Base-by-base conservation (phyloP, 2,329 filamentous ascomycete species). In the Metarhizium brunneum region DNA sequence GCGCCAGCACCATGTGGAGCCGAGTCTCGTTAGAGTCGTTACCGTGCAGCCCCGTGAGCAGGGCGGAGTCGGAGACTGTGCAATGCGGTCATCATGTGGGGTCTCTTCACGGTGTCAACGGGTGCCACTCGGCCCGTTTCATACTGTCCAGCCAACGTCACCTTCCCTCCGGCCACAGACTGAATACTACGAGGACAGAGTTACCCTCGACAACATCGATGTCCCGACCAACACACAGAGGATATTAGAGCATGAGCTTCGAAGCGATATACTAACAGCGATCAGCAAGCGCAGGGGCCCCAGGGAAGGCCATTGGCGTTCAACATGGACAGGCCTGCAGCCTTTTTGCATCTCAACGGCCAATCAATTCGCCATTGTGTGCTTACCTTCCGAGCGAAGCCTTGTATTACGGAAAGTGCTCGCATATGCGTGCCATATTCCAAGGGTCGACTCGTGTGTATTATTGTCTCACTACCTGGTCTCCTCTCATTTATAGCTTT, bases 131-230 rank as follows among this genome's bases (percentile, higher is more conserved):
- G n/a, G 35, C 14, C 18, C 45, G 45, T 38, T 35, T 51, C 18
- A 14, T 25, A 52, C 57, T 56, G 54, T 54, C 49, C 4, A 16
- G 36, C 13, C 52, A 35, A 58, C 57, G 54, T 58, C 57, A 58
- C 57, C 18, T 29, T 25, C 4, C 5, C 50, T 32, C n/a, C 38
- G 11, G 14, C 38, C 13, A 40, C 38, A 40, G 38, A 40, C 8
- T 40, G 11, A 36, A 8, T 8, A 8, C 7, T 25, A 25, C 20
- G 20, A 25, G 20, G 3, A 25, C 20, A 25, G 3, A 25, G 8
- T 42, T 14, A 25, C 13, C 20, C 36, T 20, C 35, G 36, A 13
- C 29, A 40, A 36, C 16, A 43, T 16, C n/a, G n/a, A n/a, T n/a
- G n/a, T n/a, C 38, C 14, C 11, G 38, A 40, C 38, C 11, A 40